These are phyloP conservation scores for Neurospora africana DNA, from an alignment of 495 filamentous ascomycete genomes.

Conservation along the genomic window DNA sequence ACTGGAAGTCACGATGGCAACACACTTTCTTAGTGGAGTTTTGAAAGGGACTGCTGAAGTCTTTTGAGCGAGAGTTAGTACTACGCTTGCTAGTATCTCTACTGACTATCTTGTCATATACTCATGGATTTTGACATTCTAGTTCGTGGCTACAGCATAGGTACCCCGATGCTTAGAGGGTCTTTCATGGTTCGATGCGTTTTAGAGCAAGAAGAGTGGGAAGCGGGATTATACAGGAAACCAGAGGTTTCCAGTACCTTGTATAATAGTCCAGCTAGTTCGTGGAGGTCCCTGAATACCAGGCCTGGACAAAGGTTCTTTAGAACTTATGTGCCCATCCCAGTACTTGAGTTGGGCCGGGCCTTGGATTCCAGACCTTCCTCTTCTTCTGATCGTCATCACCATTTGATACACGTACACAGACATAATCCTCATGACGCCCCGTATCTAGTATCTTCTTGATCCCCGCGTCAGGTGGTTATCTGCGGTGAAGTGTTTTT, in stretches of 20 bases:
- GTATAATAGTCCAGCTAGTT: too few relatives aligned
- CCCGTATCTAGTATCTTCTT: too few relatives aligned
- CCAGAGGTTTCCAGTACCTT: too few relatives aligned
- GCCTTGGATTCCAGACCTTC: too few relatives aligned
- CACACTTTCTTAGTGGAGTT: background rate
- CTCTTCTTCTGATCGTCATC: too few relatives aligned
- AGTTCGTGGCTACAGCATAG: background rate
- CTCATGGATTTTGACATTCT: background rate
- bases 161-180: background rate
- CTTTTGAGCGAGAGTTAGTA: background rate
- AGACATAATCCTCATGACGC: too few relatives aligned
- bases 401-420: too few relatives aligned
- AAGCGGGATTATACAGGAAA: background rate
- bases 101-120: background rate
- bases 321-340: too few relatives aligned
- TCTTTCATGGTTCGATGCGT: background rate
- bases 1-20: background rate
- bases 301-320: too few relatives aligned
- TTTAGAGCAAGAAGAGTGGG: background rate
- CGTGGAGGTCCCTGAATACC: background rate
- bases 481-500: too few relatives aligned
- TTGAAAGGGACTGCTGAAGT: background rate
- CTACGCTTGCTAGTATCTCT: background rate
- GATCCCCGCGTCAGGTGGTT: too few relatives aligned
- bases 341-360: too few relatives aligned